Evolutionary conservation across 2,329 filamentous ascomycete genomes (phyloP).

Genomic region (Phaeosphaeriaceae sp.): DNA sequence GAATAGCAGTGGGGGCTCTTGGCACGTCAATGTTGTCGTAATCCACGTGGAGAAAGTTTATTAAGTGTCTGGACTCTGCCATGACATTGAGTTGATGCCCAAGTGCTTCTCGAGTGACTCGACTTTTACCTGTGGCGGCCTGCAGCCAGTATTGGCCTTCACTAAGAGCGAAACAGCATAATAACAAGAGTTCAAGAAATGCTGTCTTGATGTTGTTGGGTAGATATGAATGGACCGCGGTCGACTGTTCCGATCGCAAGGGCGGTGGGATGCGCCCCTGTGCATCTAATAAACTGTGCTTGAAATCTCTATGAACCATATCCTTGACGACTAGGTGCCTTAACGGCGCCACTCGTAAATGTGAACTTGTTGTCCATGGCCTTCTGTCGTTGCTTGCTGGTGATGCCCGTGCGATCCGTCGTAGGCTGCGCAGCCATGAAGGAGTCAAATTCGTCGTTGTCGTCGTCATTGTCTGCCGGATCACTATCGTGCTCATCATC

Average conservation of each 20-base stretch:
- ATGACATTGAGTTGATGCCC: neutral
- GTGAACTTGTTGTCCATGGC: constrained; percentile 44
- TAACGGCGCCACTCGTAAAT: constrained; percentile 41
- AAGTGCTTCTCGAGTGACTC: neutral
- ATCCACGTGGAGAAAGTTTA: neutral
- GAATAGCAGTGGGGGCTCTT: neutral
- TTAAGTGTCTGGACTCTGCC: neutral
- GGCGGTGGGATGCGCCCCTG: neutral
- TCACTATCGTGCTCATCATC: constrained; percentile 71
- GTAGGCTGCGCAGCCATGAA: constrained; percentile 92
- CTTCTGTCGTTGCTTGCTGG: constrained; percentile 63
- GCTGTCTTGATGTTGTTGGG: too few relatives aligned
- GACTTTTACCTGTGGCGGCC: neutral
- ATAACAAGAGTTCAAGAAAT: neutral
- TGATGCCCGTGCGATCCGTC: constrained; percentile 82
- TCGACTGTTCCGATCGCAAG: neutral
- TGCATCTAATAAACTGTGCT: neutral
- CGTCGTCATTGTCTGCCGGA: constrained; percentile 67
- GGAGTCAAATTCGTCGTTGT: constrained; percentile 80
- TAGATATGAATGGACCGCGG: too few relatives aligned
- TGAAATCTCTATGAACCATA: constrained; percentile 6
- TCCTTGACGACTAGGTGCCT: constrained; percentile 24
- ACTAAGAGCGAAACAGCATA: neutral
- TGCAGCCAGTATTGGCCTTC: neutral
- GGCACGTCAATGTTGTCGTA: neutral